Base-by-base conservation (phyloP, 768 basidiomycete genomes). In the Pulveroboletus sp. region DNA sequence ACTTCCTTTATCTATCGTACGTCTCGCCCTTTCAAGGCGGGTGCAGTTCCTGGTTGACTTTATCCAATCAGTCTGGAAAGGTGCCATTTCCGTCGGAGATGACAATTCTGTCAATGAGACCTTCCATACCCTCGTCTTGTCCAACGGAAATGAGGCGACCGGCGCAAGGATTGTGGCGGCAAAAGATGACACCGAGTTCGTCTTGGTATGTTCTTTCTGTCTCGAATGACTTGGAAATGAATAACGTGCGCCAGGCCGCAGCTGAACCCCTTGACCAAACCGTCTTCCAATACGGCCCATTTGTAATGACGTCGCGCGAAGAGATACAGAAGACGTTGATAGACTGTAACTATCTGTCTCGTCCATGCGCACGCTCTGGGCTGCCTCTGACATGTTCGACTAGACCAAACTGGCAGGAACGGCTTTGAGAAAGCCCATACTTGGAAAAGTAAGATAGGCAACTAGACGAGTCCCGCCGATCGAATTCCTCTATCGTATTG, bases 341-440 rank as follows among this genome's bases (percentile, higher is more conserved):
- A 27, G 94, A 97, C 59, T 94, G 86, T 86, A 66, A 72, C 75
- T 65, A 30, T 26, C 39, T 40, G 7, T 26, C n/a, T 42, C 17
- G 26, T 37, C 9, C 17, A n/a, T 7, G 11, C 30, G 13, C 39
- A 15, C n/a, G 8, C 32, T 37, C 35, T 28, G 26, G 11, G 43
- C n/a, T 11, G 24, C 44, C 38, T 35, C 40, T 59, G 32, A 53
- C 46, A 10, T 55, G 30, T 53, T 40, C 48, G 31, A 51, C 24
- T 47, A 90, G 86, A 90, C 65, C 87, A 82, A 69, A 67, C 71
- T 37, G 87, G 83, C 32, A 69, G 60, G 57, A 96, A 97, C 62
- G 95, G 95, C 5, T 97, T 97, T 66, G 95, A 97, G 70, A 84
- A 82, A 56, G 93, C 84, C 7, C 84, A 82, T 55, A 83, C 74